Evolutionary conservation across 202 grass and related monocot species (phyloP), one percentile per base, ranked within the genome.

Genomic region (Zoysia matrella): DNA sequence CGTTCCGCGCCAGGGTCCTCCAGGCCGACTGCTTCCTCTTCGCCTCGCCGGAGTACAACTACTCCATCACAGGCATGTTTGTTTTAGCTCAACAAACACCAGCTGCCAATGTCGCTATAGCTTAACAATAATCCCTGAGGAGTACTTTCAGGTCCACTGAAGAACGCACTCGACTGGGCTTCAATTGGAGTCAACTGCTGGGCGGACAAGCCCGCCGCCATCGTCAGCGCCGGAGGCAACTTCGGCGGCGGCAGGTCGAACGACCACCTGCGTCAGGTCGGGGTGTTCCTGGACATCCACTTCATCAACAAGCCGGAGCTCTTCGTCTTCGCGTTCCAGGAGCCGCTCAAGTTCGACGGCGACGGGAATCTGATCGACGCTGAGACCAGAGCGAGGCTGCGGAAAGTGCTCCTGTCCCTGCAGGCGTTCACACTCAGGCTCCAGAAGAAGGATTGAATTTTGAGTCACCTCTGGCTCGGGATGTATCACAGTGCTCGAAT

Each of bases 251-350:
- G 75, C 14, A 86, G 82, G 55, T 82, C 90, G 0, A 88, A 91
- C 13, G 91, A 93, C 85, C 95, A 95, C 78, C 88, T 98, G 52
- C 88, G 92, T 18, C 92, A 98, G 65, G 78, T 98, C 16, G 92
- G 95, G 22, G 92, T 95, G 9, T 95, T 90, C 73, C 48, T 95
- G 52, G 92, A 98, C 84, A 90, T 98, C 65, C 92, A 98, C 72
- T 98, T 98, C 87, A 98, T 98, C 85, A 98, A 98, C 83, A 98
- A 98, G 73, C 92, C 92, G 8, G 92, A 95, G 84, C 63, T 98
- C 0, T 93, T 84, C 50, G 80, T 98, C 72, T 47, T 54, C 13
- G 88, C 86, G 56, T 89, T 88, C 78, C 74, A 92, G 22, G 90
- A 89, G 30, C 92, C 90, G 16, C 72, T 22, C 0, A 89, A 91